Conservation (phyloP, 306 rosid genomes). For the Coriaria nepalensis region DNA sequence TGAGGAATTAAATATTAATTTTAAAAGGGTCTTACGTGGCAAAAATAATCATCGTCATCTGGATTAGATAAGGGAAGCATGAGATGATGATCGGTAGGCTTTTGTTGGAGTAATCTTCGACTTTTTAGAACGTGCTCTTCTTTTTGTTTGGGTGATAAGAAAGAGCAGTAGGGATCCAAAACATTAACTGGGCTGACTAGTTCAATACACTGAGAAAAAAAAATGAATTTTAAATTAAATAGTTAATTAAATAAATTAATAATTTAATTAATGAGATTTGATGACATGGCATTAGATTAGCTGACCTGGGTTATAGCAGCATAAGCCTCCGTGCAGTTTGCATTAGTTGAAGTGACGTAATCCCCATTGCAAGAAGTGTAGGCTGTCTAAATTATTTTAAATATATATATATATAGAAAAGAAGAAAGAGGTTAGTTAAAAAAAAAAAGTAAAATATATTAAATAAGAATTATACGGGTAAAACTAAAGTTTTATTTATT, state of each 20-base stretch:
- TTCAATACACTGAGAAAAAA: slow-evolving; percentile 10
- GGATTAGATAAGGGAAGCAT: no score
- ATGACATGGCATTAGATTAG: background rate
- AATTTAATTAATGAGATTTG: background rate
- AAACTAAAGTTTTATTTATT: no score
- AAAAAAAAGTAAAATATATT: no score
- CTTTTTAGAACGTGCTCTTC: slow-evolving; percentile 3
- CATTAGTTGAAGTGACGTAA: slow-evolving; percentile 7
- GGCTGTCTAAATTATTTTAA: no score
- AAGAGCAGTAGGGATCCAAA: slow-evolving; percentile 14
- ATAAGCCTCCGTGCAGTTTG: slow-evolving; percentile 5
- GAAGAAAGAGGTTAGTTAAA: background rate
- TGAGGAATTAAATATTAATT: no score
- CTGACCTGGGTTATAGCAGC: slow-evolving; percentile 6
- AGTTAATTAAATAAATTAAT: background rate
- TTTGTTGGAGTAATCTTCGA: slow-evolving; percentile 13
- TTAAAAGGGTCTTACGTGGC: no score
- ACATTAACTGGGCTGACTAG: slow-evolving; percentile 2
- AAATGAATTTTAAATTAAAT: no score
- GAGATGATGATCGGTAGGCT: background rate
- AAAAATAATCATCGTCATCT: no score
- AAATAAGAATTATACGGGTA: background rate
- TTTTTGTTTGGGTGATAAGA: slow-evolving; percentile 12
- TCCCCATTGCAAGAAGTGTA: slow-evolving; percentile 13
- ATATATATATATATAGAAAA: no score